phyloP scores from a whole-genome alignment of 2,329 filamentous ascomycete genomes.

The Rugonectria rugulosa region DNA sequence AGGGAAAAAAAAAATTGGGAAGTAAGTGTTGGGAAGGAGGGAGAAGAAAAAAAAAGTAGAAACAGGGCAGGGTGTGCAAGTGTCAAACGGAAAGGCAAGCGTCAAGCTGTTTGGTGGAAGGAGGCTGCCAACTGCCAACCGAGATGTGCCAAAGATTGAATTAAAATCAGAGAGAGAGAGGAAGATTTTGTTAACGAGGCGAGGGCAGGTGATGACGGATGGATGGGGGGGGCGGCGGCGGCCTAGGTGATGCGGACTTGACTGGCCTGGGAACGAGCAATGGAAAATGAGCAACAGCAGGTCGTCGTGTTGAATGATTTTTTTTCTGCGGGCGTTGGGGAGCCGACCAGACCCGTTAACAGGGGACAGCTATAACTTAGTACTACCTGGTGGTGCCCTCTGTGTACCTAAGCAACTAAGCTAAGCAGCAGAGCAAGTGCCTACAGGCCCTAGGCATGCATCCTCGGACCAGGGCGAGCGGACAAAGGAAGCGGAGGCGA shows the following conservation, averaged over 20 bases:
- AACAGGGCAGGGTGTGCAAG: constrained; percentile 30
- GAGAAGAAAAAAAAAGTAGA: constrained; percentile 32
- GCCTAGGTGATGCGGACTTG: constrained; percentile 23
- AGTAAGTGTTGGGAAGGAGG: constrained; percentile 31
- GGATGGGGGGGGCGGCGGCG: constrained; percentile 9
- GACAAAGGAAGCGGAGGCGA: neutral
- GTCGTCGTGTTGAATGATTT: constrained; percentile 27
- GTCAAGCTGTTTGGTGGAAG: constrained; percentile 22
- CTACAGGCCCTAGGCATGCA: neutral
- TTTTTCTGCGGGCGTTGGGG: constrained; percentile 25
- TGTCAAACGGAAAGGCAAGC: constrained; percentile 16
- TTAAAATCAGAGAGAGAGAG: constrained; percentile 22
- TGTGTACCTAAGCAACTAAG: too few species aligned
- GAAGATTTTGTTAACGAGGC: constrained; percentile 16
- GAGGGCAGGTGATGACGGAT: constrained; percentile 26
- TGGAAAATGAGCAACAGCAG: neutral
- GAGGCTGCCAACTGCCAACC: constrained; percentile 25
- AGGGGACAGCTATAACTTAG: constrained; percentile 24
- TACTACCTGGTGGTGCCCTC: too few species aligned
- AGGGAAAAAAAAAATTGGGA: constrained; percentile 38
- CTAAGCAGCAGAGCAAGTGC: neutral
- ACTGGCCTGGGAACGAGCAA: constrained; percentile 2
- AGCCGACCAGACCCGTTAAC: constrained; percentile 32
- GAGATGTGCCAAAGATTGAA: constrained; percentile 19
- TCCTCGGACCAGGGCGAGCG: neutral